Evolutionary conservation across 352 stramenopile species (phyloP).

Genomic region (Thraustochytrium sp.): DNA sequence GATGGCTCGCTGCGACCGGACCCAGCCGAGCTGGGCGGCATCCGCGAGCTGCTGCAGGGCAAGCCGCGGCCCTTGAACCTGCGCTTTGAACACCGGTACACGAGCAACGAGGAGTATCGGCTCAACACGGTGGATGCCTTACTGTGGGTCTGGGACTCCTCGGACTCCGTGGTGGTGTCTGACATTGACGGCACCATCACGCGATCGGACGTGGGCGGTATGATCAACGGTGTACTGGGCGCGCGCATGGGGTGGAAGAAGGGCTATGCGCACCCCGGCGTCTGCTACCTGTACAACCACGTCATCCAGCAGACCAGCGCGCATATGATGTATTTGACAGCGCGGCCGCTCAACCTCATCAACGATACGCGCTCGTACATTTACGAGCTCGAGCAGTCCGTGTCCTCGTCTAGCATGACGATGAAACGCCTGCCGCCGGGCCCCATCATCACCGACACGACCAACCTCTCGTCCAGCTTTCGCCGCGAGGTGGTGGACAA

Average conservation of each 20-base stretch:
- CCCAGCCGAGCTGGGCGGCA: background rate
- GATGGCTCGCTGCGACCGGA: background rate
- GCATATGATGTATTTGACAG: conserved; percentile 17
- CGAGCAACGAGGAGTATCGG: conserved; percentile 12
- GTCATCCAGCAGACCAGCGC: conserved; percentile 7
- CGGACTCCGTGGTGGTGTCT: background rate
- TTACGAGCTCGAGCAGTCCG: conserved; percentile 32
- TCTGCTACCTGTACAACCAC: conserved; percentile 5
- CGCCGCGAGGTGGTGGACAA: conserved; percentile 7
- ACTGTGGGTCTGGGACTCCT: conserved; percentile 16
- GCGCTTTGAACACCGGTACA: conserved; percentile 18
- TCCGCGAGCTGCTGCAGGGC: background rate
- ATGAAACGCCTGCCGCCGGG: background rate
- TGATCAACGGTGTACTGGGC: conserved; percentile 36
- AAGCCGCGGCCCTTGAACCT: background rate
- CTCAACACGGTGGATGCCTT: background rate
- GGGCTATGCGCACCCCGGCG: conserved; percentile 5
- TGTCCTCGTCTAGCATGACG: background rate
- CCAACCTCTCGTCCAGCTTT: conserved; percentile 1
- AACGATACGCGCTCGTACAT: conserved; percentile 37
- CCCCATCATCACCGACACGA: conserved; percentile 30
- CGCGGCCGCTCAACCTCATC: conserved; percentile 20
- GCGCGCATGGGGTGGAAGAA: conserved; percentile 34
- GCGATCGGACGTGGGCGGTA: conserved; percentile 15
- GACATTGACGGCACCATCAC: conserved; percentile 40